Conservation (phyloP, 1,284 basidiomycete genomes). For the Irpex sp. region DNA sequence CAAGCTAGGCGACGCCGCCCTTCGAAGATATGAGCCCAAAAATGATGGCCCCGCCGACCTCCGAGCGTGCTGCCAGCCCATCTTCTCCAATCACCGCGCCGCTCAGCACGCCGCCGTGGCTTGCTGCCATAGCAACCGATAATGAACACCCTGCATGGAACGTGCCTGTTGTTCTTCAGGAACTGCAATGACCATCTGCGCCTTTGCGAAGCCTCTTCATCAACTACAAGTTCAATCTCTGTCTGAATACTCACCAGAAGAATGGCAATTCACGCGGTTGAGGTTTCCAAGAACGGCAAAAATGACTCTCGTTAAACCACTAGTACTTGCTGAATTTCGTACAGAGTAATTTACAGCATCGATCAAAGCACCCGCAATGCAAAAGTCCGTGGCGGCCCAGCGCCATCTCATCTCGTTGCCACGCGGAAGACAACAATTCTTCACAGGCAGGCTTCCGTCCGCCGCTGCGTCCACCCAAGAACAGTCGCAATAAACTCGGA, state of each 20-base stretch:
- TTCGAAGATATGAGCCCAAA: background rate
- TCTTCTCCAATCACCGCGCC: background rate
- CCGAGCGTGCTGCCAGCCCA: background rate
- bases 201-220: background rate
- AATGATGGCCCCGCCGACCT: background rate
- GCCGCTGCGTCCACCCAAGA: slow-evolving; percentile 9
- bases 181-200: background rate
- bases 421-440: background rate
- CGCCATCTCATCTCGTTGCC: background rate
- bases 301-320: too few relatives aligned
- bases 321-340: too few relatives aligned
- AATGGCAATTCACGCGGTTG: too few relatives aligned
- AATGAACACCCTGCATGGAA: background rate
- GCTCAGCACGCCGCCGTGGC: background rate
- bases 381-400: background rate
- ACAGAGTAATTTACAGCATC: too few relatives aligned
- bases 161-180: background rate
- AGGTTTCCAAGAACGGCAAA: too few relatives aligned
- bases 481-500: slow-evolving; percentile 11
- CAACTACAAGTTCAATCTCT: background rate
- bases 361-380: too few relatives aligned
- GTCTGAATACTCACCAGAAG: too few relatives aligned
- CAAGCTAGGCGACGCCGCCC: background rate
- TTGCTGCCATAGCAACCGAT: background rate
- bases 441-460: slow-evolving; percentile 1